Conservation (phyloP, 805 yeast genomes). For the Wickerhamiella kurtzmanii region DNA sequence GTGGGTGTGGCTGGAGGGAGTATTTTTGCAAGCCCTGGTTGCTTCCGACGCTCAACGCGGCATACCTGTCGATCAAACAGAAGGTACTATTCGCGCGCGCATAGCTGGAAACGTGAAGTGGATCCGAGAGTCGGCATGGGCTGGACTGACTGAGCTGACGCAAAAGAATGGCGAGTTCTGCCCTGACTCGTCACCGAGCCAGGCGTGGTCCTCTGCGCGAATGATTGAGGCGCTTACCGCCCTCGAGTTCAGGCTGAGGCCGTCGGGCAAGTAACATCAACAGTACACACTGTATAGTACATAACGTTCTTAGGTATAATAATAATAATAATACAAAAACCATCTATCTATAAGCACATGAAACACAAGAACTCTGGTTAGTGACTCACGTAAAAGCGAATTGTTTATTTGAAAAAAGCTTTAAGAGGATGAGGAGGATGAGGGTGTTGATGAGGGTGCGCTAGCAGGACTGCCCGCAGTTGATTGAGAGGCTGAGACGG, state of each 20-base stretch:
- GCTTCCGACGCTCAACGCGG: conserved; percentile 35
- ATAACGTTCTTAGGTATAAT: too few relatives aligned
- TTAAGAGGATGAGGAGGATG: not conserved
- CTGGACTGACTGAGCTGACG: conserved; percentile 85
- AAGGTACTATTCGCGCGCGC: conserved; percentile 43
- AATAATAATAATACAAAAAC: too few relatives aligned
- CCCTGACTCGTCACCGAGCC: conserved; percentile 82
- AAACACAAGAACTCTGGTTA: too few relatives aligned
- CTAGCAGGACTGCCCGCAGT: not conserved
- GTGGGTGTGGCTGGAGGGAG: conserved; percentile 92
- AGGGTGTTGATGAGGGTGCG: not conserved
- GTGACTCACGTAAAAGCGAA: too few relatives aligned
- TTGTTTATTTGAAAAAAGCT: too few relatives aligned
- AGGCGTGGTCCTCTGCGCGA: conserved; percentile 92
- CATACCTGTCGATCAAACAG: conserved; percentile 27
- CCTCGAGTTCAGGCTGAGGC: too few relatives aligned
- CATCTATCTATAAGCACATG: too few relatives aligned
- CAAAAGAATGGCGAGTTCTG: conserved; percentile 77
- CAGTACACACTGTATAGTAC: too few relatives aligned
- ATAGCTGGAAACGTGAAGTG: conserved; percentile 53
- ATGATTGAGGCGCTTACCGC: conserved; percentile 68
- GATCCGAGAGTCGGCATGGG: conserved; percentile 74
- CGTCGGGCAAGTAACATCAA: too few relatives aligned
- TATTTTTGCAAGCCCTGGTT: conserved; percentile 66
- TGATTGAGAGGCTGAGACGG: not conserved